phyloP scores from a whole-genome alignment of 257 asterid species.

The Plantago major region DNA sequence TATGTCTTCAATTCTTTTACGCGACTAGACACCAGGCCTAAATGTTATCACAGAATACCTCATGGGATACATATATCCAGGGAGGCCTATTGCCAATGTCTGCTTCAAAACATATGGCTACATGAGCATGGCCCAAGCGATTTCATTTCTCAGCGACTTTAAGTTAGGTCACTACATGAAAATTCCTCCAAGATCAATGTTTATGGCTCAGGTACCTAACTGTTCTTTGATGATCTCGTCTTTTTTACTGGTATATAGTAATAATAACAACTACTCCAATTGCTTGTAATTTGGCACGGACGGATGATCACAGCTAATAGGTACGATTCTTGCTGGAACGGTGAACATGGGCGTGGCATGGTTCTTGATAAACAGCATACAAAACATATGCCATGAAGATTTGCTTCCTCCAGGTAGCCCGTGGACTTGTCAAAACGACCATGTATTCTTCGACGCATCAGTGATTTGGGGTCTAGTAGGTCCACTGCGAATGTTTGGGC shows the following conservation, averaged over 20 bases:
- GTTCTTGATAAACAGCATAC: constrained; percentile 43
- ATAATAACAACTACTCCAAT: too few relatives aligned
- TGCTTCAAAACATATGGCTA: constrained; percentile 89
- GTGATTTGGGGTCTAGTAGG: constrained; percentile 80
- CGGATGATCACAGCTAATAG: constrained; percentile 33
- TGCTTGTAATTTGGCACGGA: too few relatives aligned
- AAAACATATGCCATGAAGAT: constrained; percentile 47
- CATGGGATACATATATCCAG: constrained; percentile 78
- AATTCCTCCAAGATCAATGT: constrained; percentile 90
- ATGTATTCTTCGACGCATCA: constrained; percentile 65
- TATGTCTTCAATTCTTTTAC: background rate
- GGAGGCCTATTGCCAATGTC: constrained; percentile 86
- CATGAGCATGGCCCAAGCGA: constrained; percentile 77
- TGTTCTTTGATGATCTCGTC: background rate
- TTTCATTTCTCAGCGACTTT: constrained; percentile 87
- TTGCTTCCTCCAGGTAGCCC: constrained; percentile 60
- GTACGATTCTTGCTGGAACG: constrained; percentile 61
- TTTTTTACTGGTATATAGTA: background rate
- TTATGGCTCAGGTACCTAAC: constrained; percentile 59
- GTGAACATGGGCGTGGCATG: constrained; percentile 58
- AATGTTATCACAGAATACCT: constrained; percentile 90
- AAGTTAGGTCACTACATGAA: constrained; percentile 97
- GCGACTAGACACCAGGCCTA: constrained; percentile 82
- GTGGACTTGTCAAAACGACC: constrained; percentile 63
- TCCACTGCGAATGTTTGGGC: constrained; percentile 58